Evolutionary conservation across 768 basidiomycete species (phyloP).

Genomic region (Kwoniella dendrophila): DNA sequence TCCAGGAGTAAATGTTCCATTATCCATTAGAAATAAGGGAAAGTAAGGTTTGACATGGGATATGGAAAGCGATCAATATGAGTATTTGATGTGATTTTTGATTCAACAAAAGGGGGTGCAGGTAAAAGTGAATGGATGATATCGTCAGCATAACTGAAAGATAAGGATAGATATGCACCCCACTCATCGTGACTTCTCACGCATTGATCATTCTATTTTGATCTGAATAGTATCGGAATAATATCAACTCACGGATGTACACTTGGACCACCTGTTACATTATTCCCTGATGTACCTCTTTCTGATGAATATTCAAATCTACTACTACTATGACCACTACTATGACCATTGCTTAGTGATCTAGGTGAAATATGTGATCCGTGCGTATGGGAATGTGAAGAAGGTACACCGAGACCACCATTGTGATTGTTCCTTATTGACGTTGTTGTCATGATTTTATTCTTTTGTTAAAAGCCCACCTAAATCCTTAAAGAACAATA

Average conservation of each 20-base stretch:
- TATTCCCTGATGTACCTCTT: no score
- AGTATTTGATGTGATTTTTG: background rate
- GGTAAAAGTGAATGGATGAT: background rate
- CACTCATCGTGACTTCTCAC: no score
- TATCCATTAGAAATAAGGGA: background rate
- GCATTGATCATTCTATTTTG: no score
- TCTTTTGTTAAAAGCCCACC: no score
- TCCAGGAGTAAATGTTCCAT: background rate
- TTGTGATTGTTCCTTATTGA: no score
- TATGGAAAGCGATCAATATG: background rate
- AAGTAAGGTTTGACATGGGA: background rate
- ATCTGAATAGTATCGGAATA: no score
- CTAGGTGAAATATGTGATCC: no score
- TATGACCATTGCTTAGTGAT: background rate
- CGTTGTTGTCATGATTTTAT: no score
- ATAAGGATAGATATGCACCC: background rate
- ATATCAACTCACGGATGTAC: slow-evolving; percentile 20
- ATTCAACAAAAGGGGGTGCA: background rate
- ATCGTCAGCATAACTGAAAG: background rate
- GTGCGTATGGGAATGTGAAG: no score
- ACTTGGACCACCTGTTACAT: background rate
- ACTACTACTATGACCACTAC: background rate
- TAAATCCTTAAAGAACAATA: no score
- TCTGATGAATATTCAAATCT: background rate
- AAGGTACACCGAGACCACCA: no score